Evolutionary conservation across 768 basidiomycete species (phyloP), one percentile per base, ranked within the genome.

Genomic region (Boletus rubescentipes): DNA sequence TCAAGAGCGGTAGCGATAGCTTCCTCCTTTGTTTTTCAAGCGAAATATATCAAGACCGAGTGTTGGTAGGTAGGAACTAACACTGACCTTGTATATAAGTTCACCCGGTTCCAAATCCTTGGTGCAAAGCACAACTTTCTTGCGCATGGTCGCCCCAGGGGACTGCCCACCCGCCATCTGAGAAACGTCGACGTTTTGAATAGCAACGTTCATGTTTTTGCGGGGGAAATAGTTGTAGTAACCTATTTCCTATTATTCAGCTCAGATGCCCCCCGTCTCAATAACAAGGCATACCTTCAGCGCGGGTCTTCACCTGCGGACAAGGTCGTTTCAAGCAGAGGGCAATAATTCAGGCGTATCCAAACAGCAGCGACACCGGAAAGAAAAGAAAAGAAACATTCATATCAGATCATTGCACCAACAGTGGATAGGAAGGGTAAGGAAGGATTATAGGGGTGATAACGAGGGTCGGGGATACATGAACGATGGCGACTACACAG

Each of bases 151-250:
- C 2, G 49, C 46, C 38, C 51, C 46, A 3, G 46, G 38, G 14
- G 58, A 35, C 58, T 64, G 60, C 16, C 12, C 43, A 29, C 43
- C 62, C 35, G 42, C 37, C 16, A 61, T 60, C 15, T 61, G 61
- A 31, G 66, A 53, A 9, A 67, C 46, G 14, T 73, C 60, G n/a
- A 71, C 42, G 23, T 58, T 61, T 48, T 83, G 76, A 36, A 90
- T 74, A n/a, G 77, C 73, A 36, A 91, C 87, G 62, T 88, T 86
- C 76, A 78, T 83, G 29, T 73, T 76, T 67, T 83, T 83, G 30
- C 83, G 82, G n/a, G 91, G 91, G 77, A 93, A 93, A 53, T 69
- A 68, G 37, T 88, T 73, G 65, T 87, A 91, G 68, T 92, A 93
- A 52, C 85, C 91, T 91, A 70, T 62, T 30, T 35, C 47, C 53